Percentiles rank a stretch among this genome's conserved stretches.
phyloP scores from a whole-genome alignment of 2,329 filamentous ascomycete species.

The Talaromyces sp. region DNA sequence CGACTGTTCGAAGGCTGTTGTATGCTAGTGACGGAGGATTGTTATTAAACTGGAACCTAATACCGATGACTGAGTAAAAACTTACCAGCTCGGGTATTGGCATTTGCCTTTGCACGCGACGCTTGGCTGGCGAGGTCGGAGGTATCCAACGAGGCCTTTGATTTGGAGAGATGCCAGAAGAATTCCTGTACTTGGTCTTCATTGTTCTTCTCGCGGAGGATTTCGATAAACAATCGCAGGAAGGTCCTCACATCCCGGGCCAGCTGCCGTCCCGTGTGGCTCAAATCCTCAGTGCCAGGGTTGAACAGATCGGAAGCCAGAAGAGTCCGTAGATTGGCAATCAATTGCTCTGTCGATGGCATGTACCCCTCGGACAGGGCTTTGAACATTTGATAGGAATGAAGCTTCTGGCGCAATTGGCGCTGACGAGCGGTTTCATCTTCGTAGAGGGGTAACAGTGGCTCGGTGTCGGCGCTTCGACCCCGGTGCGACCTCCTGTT shows the following conservation, averaged over 20 bases:
- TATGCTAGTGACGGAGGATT: constrained; percentile 52
- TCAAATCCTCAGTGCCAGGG: constrained; percentile 67
- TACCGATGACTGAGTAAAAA: not conserved
- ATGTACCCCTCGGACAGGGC: constrained; percentile 81
- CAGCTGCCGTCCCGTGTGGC: constrained; percentile 69
- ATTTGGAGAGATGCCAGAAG: constrained; percentile 75
- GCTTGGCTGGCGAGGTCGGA: constrained; percentile 59
- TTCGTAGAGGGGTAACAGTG: constrained; percentile 68
- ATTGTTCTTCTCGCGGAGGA: constrained; percentile 76
- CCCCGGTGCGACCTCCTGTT: constrained; percentile 41
- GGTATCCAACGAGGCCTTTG: constrained; percentile 64
- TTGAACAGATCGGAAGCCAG: constrained; percentile 75
- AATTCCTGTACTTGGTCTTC: constrained; percentile 87
- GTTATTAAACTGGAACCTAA: not conserved
- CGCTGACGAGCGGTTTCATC: constrained; percentile 76
- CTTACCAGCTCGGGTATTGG: constrained; percentile 65
- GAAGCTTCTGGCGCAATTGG: constrained; percentile 79
- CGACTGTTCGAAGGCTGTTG: constrained; percentile 75
- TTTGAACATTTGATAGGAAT: constrained; percentile 85
- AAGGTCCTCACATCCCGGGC: constrained; percentile 67
- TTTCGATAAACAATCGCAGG: constrained; percentile 74
- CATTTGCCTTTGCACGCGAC: constrained; percentile 59
- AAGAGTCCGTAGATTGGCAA: constrained; percentile 73
- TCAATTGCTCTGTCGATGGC: constrained; percentile 81
- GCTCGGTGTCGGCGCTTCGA: constrained; percentile 60